Evolutionary conservation across 2,329 filamentous ascomycete species (phyloP), one percentile per base, ranked within the genome.

Genomic region (Diaporthe vexans): DNA sequence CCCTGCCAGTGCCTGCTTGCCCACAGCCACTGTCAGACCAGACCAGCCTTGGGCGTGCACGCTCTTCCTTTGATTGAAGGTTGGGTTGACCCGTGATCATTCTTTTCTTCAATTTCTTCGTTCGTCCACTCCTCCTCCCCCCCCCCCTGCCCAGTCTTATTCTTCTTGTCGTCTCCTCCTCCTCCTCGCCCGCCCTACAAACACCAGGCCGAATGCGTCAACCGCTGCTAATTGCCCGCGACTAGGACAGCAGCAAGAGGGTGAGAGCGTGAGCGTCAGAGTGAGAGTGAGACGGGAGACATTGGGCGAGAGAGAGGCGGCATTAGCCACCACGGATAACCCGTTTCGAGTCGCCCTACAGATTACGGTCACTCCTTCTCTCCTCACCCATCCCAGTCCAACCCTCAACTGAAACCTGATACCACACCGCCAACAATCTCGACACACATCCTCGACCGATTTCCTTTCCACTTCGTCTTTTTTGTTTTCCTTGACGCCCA

Each of bases 401-500:
- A 54, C 74, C 71, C 71, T 63, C 68, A 73, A 73, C 65, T 75
- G 74, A 75, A 75, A 75, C 74, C 71, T 73, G 71, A 71, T 72
- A 67, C 73, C 63, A 70, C 71, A 73, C 74, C 65, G 71, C 74
- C 71, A 75, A 71, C 65, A 70, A 52, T 48, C 63, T 71, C 74
- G 58, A 74, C 68, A 67, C 59, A 56, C 10, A 74, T 72, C 58
- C 58, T 65, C 69, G 58, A 67, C 68, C 51, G 58, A 59, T 52
- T 65, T 59, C 43, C 59, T 26, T 54, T 40, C 48, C 48, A 52
- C 46, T 68, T 54, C 48, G 29, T 52, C 52, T 40, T 52, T 46
- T 52, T 46, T 68, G 19, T 29, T 67, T 33, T 51, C 57, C 46
- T 65, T 17, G 48, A 73, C 58, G 71, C 69, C 65, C 65, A 73